Percentiles rank a stretch among this genome's conserved stretches.
phyloP scores from a whole-genome alignment of 176 grass and related monocot genomes.

The Poa annua region DNA sequence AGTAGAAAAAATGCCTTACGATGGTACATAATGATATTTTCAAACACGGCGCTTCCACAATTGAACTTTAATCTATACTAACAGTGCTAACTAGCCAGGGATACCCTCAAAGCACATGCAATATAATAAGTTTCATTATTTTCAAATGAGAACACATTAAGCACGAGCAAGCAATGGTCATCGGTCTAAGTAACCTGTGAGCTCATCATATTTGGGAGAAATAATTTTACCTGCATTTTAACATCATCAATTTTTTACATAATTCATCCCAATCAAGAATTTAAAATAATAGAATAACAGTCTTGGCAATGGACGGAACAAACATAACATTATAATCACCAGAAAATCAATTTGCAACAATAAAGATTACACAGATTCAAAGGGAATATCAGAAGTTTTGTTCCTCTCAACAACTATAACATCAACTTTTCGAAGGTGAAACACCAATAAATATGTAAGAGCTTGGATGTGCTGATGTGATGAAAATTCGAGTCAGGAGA shows the following conservation, averaged over 20 bases:
- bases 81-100: neutral
- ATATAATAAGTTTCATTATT: neutral
- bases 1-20: neutral
- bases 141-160: neutral
- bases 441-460: neutral
- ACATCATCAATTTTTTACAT: neutral
- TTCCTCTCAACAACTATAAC: slow-evolving; percentile 25
- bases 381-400: neutral
- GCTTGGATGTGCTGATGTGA: neutral
- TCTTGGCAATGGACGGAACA: slow-evolving; percentile 24
- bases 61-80: neutral
- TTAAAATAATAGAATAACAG: slow-evolving; percentile 26
- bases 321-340: neutral
- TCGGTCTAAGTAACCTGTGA: neutral
- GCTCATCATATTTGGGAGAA: neutral
- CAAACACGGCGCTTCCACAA: neutral
- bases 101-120: neutral
- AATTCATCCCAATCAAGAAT: slow-evolving; percentile 29
- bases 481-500: slow-evolving; percentile 14
- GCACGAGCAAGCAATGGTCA: neutral
- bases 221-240: neutral
- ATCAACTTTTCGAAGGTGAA: slow-evolving; percentile 23
- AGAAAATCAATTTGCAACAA: slow-evolving; percentile 27
- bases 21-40: neutral
- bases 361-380: slow-evolving; percentile 29